Conservation (phyloP, 305 asterid genomes). For the Fraxinus platypoda region DNA sequence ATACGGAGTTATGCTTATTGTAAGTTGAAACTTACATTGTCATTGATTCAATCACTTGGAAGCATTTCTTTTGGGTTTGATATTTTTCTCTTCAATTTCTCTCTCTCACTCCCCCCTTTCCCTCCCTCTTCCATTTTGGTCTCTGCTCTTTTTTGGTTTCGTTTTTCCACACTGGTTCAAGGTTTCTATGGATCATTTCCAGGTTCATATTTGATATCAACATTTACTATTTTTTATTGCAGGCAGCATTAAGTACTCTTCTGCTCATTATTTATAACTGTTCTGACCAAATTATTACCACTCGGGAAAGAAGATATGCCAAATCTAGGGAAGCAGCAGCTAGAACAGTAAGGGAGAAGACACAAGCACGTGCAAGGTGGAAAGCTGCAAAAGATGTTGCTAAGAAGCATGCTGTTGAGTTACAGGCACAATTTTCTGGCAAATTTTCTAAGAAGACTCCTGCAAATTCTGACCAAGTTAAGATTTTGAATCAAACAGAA, state of each 20-base stretch:
- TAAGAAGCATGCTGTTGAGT: slow-evolving; percentile 40
- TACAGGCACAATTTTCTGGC: slow-evolving; percentile 47
- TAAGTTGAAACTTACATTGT: slow-evolving; percentile 35
- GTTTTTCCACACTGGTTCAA: neutral
- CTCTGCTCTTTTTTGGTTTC: neutral
- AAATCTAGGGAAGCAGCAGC: slow-evolving; percentile 87
- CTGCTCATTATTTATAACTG: slow-evolving; percentile 66
- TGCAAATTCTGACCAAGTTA: slow-evolving; percentile 55
- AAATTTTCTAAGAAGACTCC: slow-evolving; percentile 60
- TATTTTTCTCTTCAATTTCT: neutral
- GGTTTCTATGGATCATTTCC: neutral
- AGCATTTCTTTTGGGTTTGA: neutral
- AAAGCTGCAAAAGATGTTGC: slow-evolving; percentile 50
- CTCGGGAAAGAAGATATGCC: slow-evolving; percentile 60
- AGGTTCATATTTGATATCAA: neutral
- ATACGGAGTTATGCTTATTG: slow-evolving; percentile 70
- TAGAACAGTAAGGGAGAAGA: slow-evolving; percentile 62
- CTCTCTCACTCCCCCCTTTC: neutral
- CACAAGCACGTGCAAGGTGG: slow-evolving; percentile 69
- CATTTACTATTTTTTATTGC: slow-evolving; percentile 24
- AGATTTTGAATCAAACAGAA: slow-evolving; percentile 8
- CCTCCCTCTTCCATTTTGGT: neutral
- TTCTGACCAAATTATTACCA: slow-evolving; percentile 57
- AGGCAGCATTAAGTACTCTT: slow-evolving; percentile 53
- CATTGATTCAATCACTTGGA: neutral